Evolutionary conservation across 1,284 basidiomycete species (phyloP), one percentile per base, ranked within the genome.

Genomic region (Irpex sp.): DNA sequence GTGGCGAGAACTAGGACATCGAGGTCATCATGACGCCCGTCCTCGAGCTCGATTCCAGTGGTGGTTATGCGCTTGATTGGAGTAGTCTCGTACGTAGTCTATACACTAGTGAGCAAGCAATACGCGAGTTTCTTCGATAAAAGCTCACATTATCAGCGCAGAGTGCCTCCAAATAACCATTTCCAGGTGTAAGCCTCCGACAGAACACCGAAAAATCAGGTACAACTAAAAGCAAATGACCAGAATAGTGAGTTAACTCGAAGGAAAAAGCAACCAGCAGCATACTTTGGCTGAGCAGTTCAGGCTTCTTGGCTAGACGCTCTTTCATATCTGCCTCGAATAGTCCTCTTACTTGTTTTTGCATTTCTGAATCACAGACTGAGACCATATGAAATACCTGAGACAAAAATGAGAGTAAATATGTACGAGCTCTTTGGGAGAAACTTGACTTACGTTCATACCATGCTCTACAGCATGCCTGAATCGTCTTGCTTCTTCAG

Each of bases 161-260:
- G 6, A 92, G 78, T 0, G 91, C 88, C 76, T 92, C 90, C 27
- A 92, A 82, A 76, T 91, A 92, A 2, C 90, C 89, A 43, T 89
- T 89, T 0, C 90, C 91, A 2, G 91, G 90, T 0, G 91, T 92
- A 43, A 91, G 49, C 15, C 49, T 54, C 45, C 88, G 83, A 77
- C 90, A 92, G 9, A 82, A 85, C 13, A 90, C 86, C 3, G 86
- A 81, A 75, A 92, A 92, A 67, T 85, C 84, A 2, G 90, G 90
- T 22, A 91, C 82, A 10, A 91, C 89, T 90, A 54, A 42, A 3
- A 42, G 1, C 38, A 42, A 42, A 42, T 42, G 9, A 42, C 2
- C 38, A 42, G 38, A 2, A 42, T 42, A 42, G 38, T 42, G 38
- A 42, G 24, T 58, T 24, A 45, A 62, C 18, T 43, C n/a, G 63